Base-by-base conservation (phyloP, 106 monocot genomes). In the Allium sativum region DNA sequence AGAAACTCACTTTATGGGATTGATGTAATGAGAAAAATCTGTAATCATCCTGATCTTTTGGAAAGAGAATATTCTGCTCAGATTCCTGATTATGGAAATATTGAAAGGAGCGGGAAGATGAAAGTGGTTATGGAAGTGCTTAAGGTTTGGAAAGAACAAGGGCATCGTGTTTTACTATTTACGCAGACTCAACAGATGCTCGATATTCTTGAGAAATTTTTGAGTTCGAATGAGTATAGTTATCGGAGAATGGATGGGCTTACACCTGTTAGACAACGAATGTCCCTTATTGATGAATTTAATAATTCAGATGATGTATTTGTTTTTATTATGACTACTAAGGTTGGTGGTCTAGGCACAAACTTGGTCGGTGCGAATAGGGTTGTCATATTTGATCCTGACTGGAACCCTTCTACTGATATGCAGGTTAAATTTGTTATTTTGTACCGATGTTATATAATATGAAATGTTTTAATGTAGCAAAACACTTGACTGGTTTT, bases 381-480 rank as follows among this genome's bases (percentile, higher is more conserved):
- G 65, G 84, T 98, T 48, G 84, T 98, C 21, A 91, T 98, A 67
- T 98, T 80, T 69, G 96, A 98, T 72, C 96, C 96, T 55, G 96
- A 98, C 76, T 98, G 96, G 96, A 98, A 98, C 72, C 91, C 96
- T 73, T 98, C 96, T 42, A 91, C 96, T 31, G 96, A 98, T 64
- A 92, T 88, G 68, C 96, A 98, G 96, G 96, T 96, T 68, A 44
- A 44, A 10, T 45, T 6, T 43, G 8, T 31, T 31, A 3, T 31
- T 31, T 31, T 31, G 0, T 31, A 31, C 31, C 31, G 1, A 31
- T 31, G 31, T 0, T 31, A 31, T 31, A 31, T 31, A 31, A 31
- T 31, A 31, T 31, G 31, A 5, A 31, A 31, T 31, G 31, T 31
- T 31, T 31, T 31, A 0, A 31, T 31, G 5, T 31, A 31, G 12